phyloP scores from a whole-genome alignment of 768 basidiomycete genomes.

The Trametes cubensis region DNA sequence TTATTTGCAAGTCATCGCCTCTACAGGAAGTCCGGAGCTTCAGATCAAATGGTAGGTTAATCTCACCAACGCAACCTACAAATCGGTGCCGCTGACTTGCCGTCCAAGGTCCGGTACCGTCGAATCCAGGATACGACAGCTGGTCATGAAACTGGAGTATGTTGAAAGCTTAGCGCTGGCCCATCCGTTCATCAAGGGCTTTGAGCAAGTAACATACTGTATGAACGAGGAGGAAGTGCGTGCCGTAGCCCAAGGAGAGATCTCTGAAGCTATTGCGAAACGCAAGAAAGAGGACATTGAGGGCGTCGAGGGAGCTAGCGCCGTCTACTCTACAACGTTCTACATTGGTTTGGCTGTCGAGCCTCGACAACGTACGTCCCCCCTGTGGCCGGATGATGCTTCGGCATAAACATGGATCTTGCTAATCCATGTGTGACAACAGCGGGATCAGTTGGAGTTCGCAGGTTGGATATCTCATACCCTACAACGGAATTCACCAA shows the following conservation, averaged over 20 bases:
- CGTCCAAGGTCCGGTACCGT: constrained; percentile 86
- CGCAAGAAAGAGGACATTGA: constrained; percentile 80
- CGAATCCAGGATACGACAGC: constrained; percentile 91
- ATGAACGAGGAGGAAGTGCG: constrained; percentile 85
- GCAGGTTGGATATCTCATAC: constrained; percentile 94
- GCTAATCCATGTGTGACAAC: constrained; percentile 21
- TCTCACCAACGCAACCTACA: not conserved
- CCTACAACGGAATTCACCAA: constrained; percentile 95
- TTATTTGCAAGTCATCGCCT: constrained; percentile 95
- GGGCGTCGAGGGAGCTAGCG: constrained; percentile 71
- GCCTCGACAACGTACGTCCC: constrained; percentile 80
- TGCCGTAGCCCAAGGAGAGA: constrained; percentile 85
- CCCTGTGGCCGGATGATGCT: constrained; percentile 2
- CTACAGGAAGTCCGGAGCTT: constrained; percentile 78
- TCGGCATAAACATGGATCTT: not conserved
- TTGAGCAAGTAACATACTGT: constrained; percentile 86
- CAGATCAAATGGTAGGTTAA: constrained; percentile 87
- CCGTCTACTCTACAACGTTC: constrained; percentile 96
- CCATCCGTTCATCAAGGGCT: constrained; percentile 94
- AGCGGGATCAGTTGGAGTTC: constrained; percentile 78
- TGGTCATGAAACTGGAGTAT: constrained; percentile 97
- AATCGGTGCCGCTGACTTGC: constrained; percentile 1
- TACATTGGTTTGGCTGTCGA: constrained; percentile 95
- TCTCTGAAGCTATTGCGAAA: constrained; percentile 68
- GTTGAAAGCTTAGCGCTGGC: constrained; percentile 90